phyloP scores from a whole-genome alignment of 208 protist species.

The Trypanosoma congolense region DNA sequence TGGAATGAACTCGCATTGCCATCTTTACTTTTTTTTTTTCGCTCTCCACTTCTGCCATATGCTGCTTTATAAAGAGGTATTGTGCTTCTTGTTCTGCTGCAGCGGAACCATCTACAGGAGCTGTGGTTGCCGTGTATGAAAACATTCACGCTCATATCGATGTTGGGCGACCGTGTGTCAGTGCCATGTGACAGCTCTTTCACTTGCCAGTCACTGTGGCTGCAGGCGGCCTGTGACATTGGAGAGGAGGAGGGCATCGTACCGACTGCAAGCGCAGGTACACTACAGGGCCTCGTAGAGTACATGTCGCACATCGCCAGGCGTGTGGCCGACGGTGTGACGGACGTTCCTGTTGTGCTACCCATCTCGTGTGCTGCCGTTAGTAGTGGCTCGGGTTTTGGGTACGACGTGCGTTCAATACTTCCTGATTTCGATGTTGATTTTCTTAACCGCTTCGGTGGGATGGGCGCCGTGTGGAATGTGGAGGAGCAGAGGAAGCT shows the following conservation, averaged over 20 bases:
- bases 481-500: conserved; percentile 25
- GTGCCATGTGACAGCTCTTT: conserved; percentile 14
- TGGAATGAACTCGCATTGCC: too few species aligned
- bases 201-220: conserved; percentile 27
- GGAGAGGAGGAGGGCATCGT: conserved; percentile 39
- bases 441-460: conserved; percentile 20
- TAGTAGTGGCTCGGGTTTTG: conserved; percentile 4
- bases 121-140: background rate
- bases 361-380: conserved; percentile 18
- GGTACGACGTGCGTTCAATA: conserved; percentile 18
- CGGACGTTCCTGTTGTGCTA: background rate
- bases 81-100: conserved; percentile 7
- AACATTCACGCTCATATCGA: conserved; percentile 30
- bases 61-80: too few species aligned
- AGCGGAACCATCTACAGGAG: too few species aligned
- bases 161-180: conserved; percentile 7
- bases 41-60: too few species aligned
- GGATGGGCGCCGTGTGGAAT: conserved; percentile 1
- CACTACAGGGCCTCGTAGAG: conserved; percentile 33
- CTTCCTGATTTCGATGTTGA: conserved; percentile 14
- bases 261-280: conserved; percentile 28
- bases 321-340: background rate
- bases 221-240: conserved; percentile 33
- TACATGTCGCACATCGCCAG: conserved; percentile 33
- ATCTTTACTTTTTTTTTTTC: too few species aligned